Evolutionary conservation across 1,139 yeast genomes (phyloP), one percentile per base, ranked within the genome.

Genomic region (Hyphopichia buzzinii): DNA sequence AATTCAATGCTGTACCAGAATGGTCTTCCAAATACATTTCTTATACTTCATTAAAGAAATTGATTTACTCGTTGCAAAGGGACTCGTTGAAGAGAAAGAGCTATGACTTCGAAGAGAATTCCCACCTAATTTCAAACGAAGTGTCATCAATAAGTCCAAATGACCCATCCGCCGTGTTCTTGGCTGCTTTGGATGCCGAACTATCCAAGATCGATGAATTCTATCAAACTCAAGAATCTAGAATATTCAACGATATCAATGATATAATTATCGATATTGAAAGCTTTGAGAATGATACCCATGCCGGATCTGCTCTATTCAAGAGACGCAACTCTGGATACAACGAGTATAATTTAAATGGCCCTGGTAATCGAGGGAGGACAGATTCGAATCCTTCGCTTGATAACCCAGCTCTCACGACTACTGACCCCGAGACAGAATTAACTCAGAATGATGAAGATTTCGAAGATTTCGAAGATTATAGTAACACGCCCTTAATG

Each of bases 1-100:
- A 81, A 61, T 81, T 81, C 49, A 82, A 82, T 51, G 83, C 87
- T 30, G 88, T 82, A 7, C 88, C 89, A 3, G 88, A 81, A 57
- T 82, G 89, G 89, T 77, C 82, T 38, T 79, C 80, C 31, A 77
- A 79, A 54, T 82, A 82, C 50, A 67, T 82, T 48, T 79, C 84
- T 37, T 82, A 82, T 51, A 73, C 82, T 12, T 75, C 80, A 4
- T 61, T 82, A 44, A 82, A 82, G 54, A 79, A 81, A 54, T 61
- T 77, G 34, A 77, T 81, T 24, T 82, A 81, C 50, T 70, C 81
- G n/a, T 62, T 82, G 23, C 87, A 81, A 52, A 67, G 84, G 35
- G 79, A 77, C 40, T 67, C 71, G 26, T 54, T 80, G 34, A 57
- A 72, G 23, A 55, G 57, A 14, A 35, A 52, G 28, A 41, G 47